These are phyloP conservation scores for Scheffersomyces titani DNA, from an alignment of 1,139 yeast species.

Conservation along the genomic window DNA sequence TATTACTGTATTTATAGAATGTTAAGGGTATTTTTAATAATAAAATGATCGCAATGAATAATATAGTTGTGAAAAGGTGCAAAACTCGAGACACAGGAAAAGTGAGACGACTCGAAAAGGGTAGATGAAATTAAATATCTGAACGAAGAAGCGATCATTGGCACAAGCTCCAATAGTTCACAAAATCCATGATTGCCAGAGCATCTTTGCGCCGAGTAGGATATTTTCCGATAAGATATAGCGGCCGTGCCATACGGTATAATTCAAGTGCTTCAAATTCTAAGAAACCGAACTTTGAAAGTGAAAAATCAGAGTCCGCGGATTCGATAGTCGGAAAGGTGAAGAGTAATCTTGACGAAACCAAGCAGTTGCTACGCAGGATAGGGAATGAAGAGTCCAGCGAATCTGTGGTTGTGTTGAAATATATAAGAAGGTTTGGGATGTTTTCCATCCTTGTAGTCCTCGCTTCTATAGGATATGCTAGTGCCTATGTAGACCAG, in stretches of 20 bases:
- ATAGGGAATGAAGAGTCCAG: slow-evolving; percentile 38
- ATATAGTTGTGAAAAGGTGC: background rate
- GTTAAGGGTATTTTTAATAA: no score
- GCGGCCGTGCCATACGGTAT: background rate
- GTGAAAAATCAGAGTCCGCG: background rate
- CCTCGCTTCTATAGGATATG: slow-evolving; percentile 36
- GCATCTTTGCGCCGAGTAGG: background rate
- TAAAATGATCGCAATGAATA: background rate
- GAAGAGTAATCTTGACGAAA: slow-evolving; percentile 13
- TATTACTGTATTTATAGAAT: slow-evolving; percentile 5
- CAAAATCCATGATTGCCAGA: background rate
- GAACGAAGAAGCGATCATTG: background rate
- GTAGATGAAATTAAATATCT: background rate
- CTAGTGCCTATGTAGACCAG: slow-evolving; percentile 16
- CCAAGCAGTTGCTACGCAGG: slow-evolving; percentile 24
- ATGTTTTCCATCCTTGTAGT: slow-evolving; percentile 35
- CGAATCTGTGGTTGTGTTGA: slow-evolving; percentile 33
- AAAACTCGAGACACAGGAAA: background rate
- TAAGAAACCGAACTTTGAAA: background rate
- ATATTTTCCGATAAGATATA: background rate
- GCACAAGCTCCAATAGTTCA: background rate
- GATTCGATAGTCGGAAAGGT: slow-evolving; percentile 1
- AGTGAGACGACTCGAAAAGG: background rate
- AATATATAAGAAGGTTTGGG: slow-evolving; percentile 33
- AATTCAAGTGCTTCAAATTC: background rate